Evolutionary conservation across 768 basidiomycete genomes (phyloP).

Genomic region (Boletellus emodensis): DNA sequence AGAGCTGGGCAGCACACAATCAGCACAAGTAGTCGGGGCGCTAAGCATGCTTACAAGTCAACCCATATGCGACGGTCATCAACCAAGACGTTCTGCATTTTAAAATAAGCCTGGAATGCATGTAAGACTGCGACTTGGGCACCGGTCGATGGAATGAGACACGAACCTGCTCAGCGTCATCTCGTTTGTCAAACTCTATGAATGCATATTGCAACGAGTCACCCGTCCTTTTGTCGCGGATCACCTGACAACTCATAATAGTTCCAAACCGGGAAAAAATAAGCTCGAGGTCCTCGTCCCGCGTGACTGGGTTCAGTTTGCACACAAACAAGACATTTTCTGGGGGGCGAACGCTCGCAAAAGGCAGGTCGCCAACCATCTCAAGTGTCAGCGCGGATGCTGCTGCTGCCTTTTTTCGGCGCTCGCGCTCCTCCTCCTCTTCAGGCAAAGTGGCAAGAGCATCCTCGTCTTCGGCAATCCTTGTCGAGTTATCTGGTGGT

Average conservation of each 20-base stretch:
- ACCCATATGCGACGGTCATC: constrained; percentile 99
- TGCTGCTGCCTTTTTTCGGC: constrained; percentile 83
- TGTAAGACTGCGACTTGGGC: constrained; percentile 3
- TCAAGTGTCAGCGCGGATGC: constrained; percentile 95
- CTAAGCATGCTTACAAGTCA: constrained; percentile 72
- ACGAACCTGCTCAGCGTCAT: constrained; percentile 88
- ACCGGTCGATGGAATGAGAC: background rate
- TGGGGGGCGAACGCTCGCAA: constrained; percentile 95
- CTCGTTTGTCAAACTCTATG: constrained; percentile 93
- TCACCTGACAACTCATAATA: constrained; percentile 97
- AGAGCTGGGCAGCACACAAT: constrained; percentile 47
- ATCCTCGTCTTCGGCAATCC: constrained; percentile 95
- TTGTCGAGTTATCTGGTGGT: constrained; percentile 80
- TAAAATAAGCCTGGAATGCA: constrained; percentile 81
- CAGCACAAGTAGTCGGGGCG: constrained; percentile 8
- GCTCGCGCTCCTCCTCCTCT: constrained; percentile 76
- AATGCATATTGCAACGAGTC: constrained; percentile 98
- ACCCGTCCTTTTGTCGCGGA: constrained; percentile 91
- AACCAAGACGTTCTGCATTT: constrained; percentile 98
- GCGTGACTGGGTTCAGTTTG: constrained; percentile 94
- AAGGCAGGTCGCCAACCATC: constrained; percentile 99
- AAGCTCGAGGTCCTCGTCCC: constrained; percentile 93
- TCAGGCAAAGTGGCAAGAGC: constrained; percentile 77
- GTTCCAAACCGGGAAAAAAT: constrained; percentile 95
- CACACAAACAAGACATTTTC: constrained; percentile 99